Percentiles rank a stretch among this genome's conserved stretches.
phyloP scores from a whole-genome alignment of 306 rosid species.

The Carpinus viminea region DNA sequence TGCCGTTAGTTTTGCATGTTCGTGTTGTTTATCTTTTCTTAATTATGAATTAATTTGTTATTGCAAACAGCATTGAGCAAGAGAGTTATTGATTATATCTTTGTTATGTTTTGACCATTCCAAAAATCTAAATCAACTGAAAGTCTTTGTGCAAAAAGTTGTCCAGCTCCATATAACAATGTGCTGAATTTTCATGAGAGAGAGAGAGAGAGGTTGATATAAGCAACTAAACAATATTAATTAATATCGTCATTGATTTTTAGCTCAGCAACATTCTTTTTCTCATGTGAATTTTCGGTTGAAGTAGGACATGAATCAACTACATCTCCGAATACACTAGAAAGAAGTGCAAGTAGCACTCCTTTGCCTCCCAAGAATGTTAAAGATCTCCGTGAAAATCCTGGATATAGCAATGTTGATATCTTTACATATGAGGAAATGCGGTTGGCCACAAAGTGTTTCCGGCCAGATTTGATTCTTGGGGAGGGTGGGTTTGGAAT shows the following conservation, averaged over 20 bases:
- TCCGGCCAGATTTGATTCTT: conserved; percentile 79
- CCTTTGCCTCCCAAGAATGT: conserved; percentile 55
- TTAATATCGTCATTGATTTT: neutral
- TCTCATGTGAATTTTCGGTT: conserved; percentile 9
- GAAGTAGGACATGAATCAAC: conserved; percentile 44
- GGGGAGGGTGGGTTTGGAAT: conserved; percentile 99
- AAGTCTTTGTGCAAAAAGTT: neutral
- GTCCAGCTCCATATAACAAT: neutral
- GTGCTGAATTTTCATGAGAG: neutral
- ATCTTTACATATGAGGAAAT: conserved; percentile 73
- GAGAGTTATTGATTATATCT: neutral
- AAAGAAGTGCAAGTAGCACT: conserved; percentile 21
- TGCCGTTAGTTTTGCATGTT: neutral
- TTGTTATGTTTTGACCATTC: neutral
- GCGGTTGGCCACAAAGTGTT: conserved; percentile 71
- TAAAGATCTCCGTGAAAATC: conserved; percentile 69
- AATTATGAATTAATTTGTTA: neutral
- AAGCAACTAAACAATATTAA: neutral
- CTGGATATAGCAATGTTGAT: conserved; percentile 66
- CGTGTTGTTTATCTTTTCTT: neutral
- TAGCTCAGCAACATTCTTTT: neutral
- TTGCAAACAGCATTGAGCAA: neutral
- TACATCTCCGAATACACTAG: conserved; percentile 16
- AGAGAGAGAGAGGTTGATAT: neutral
- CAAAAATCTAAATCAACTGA: neutral